A percentile compares a stretch with the other conserved stretches of the same genome.
Conservation (phyloP, 768 basidiomycete genomes). For the Cyathus striatus region DNA sequence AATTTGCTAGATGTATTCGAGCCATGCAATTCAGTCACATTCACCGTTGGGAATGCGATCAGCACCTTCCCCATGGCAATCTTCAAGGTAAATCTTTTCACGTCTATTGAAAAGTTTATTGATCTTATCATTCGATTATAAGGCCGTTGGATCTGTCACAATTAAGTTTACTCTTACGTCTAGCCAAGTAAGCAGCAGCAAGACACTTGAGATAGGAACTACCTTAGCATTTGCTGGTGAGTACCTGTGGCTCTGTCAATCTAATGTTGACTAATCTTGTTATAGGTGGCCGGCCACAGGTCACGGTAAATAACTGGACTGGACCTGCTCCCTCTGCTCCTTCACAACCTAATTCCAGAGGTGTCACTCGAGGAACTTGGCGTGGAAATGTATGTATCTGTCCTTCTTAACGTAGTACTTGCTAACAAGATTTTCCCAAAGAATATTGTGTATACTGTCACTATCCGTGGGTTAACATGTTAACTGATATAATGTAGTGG, state of each 20-base stretch:
- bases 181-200: slow-evolving; percentile 25
- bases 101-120: background rate
- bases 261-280: background rate
- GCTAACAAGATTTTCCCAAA: slow-evolving; percentile 3
- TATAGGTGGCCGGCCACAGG: slow-evolving; percentile 25
- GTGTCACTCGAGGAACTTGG: slow-evolving; percentile 31
- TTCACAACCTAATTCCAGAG: slow-evolving; percentile 25
- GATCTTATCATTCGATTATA: background rate
- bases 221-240: slow-evolving; percentile 30
- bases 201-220: slow-evolving; percentile 29
- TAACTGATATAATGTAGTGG: background rate
- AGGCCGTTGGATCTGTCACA: slow-evolving; percentile 25
- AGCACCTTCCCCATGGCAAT: slow-evolving; percentile 27
- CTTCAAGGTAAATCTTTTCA: slow-evolving; percentile 19
- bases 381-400: slow-evolving; percentile 13
- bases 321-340: slow-evolving; percentile 24
- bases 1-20: slow-evolving; percentile 1
- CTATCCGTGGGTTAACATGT: slow-evolving; percentile 22
- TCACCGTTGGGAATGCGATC: slow-evolving; percentile 20
- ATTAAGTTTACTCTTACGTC: slow-evolving; percentile 22
- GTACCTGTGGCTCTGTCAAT: background rate
- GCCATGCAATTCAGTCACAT: slow-evolving; percentile 18
- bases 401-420: background rate
- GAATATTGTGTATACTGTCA: slow-evolving; percentile 29
- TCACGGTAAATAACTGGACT: slow-evolving; percentile 23